A percentile compares a stretch with the other conserved stretches of the same genome.
Conservation (phyloP, 1,284 basidiomycete species). For the Cronartium quercuum region DNA sequence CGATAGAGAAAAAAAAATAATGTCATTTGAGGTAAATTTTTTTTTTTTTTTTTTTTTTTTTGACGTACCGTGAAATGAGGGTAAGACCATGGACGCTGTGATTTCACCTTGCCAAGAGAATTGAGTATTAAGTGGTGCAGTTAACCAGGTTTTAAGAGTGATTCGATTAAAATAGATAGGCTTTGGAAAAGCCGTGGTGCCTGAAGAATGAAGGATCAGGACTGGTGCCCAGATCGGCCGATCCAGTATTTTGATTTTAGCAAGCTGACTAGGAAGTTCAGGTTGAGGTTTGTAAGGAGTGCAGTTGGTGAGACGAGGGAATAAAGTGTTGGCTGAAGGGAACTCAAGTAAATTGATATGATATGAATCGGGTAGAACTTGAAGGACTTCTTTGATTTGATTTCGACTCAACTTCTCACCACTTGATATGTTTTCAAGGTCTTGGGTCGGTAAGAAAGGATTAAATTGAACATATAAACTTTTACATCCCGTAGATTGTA, state of each 20-base stretch:
- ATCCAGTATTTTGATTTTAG: background rate
- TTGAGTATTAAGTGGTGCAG: background rate
- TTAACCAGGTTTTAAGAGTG: background rate
- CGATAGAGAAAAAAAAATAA: no score
- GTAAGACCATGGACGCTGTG: background rate
- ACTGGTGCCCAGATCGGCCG: background rate
- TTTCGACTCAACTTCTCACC: background rate
- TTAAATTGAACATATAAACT: conserved; percentile 44
- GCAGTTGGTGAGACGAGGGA: background rate
- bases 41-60: no score
- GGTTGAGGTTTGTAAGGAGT: background rate
- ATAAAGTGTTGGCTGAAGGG: background rate
- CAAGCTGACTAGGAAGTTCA: no score
- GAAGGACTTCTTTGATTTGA: background rate
- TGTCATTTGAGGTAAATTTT: no score
- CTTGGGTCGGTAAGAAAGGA: background rate
- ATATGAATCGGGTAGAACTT: background rate
- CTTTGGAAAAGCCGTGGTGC: background rate
- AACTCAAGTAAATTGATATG: background rate
- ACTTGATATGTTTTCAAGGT: background rate
- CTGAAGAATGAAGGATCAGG: conserved; percentile 7
- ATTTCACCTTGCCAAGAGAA: background rate
- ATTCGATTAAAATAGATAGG: background rate
- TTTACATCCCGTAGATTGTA: conserved; percentile 45
- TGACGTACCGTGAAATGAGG: background rate